phyloP scores from a whole-genome alignment of 805 yeast species.

The Candida corydali region DNA sequence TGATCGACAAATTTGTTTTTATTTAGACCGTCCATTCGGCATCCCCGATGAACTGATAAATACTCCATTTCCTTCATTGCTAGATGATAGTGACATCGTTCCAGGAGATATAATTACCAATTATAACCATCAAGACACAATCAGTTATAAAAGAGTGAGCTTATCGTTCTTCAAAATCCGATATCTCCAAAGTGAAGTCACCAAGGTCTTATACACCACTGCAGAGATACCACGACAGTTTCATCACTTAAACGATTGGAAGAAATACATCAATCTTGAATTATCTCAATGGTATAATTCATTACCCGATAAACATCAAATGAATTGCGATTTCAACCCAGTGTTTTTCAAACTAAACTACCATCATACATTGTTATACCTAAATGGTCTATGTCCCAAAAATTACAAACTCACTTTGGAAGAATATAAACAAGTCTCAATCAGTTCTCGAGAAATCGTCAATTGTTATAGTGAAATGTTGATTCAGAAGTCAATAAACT shows the following conservation, averaged over 20 bases:
- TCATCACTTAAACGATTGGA: conserved; percentile 58
- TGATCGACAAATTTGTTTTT: conserved; percentile 83
- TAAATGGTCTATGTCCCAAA: conserved; percentile 78
- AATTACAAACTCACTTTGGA: conserved; percentile 48
- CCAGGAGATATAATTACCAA: conserved; percentile 31
- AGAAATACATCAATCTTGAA: conserved; percentile 42
- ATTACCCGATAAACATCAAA: conserved; percentile 52
- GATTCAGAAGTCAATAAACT: conserved; percentile 59
- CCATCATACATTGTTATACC: conserved; percentile 64
- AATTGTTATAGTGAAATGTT: conserved; percentile 57
- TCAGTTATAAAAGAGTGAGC: conserved; percentile 68
- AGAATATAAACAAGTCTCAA: conserved; percentile 55
- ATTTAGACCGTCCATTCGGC: conserved; percentile 83
- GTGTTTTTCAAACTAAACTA: conserved; percentile 73
- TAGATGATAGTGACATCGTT: conserved; percentile 67
- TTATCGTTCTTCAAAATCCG: conserved; percentile 66
- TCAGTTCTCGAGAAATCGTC: conserved; percentile 65
- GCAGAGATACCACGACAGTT: conserved; percentile 68
- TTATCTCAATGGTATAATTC: conserved; percentile 63
- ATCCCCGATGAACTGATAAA: conserved; percentile 78
- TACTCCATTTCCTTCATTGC: conserved; percentile 64
- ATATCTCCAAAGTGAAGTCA: conserved; percentile 72
- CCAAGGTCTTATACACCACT: conserved; percentile 64
- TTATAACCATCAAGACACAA: conserved; percentile 35
- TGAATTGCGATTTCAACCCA: conserved; percentile 72